Evolutionary conservation across 306 rosid genomes (phyloP).

Genomic region (Medicago ruthenica): DNA sequence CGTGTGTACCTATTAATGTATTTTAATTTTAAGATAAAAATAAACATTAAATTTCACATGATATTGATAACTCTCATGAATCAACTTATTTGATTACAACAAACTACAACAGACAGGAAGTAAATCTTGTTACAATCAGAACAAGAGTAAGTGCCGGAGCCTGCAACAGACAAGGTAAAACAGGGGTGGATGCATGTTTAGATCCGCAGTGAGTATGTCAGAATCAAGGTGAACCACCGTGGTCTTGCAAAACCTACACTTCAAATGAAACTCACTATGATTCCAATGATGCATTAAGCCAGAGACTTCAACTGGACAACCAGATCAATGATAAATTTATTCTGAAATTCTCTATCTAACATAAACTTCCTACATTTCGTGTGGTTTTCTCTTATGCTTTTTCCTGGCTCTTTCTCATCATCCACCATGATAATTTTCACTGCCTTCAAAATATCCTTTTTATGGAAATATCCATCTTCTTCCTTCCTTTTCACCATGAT

Average conservation of each 20-base stretch:
- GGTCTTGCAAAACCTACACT: no score
- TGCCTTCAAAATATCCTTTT: slow-evolving; percentile 49
- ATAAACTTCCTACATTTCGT: slow-evolving; percentile 53
- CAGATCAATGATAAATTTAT: slow-evolving; percentile 48
- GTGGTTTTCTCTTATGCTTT: slow-evolving; percentile 47
- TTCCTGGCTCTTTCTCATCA: slow-evolving; percentile 43
- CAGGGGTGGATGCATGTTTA: neutral
- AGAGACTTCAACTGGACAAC: slow-evolving; percentile 35
- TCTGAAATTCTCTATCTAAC: slow-evolving; percentile 39
- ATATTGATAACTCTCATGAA: neutral
- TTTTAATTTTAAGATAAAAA: neutral
- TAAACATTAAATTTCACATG: neutral
- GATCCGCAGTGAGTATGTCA: no score
- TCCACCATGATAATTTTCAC: slow-evolving; percentile 50
- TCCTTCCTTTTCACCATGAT: slow-evolving; percentile 53
- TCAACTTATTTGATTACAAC: neutral
- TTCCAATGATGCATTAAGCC: neutral
- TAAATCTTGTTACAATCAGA: neutral
- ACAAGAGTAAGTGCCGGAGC: neutral
- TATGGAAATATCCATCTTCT: slow-evolving; percentile 54
- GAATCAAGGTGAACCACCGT: no score
- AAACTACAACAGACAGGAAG: no score
- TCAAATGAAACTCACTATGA: neutral
- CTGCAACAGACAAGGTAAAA: neutral
- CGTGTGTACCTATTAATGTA: no score